A percentile compares a stretch with the other conserved stretches of the same genome.
phyloP scores from a whole-genome alignment of 768 basidiomycete genomes.

The Hebeloma cylindrosporum region DNA sequence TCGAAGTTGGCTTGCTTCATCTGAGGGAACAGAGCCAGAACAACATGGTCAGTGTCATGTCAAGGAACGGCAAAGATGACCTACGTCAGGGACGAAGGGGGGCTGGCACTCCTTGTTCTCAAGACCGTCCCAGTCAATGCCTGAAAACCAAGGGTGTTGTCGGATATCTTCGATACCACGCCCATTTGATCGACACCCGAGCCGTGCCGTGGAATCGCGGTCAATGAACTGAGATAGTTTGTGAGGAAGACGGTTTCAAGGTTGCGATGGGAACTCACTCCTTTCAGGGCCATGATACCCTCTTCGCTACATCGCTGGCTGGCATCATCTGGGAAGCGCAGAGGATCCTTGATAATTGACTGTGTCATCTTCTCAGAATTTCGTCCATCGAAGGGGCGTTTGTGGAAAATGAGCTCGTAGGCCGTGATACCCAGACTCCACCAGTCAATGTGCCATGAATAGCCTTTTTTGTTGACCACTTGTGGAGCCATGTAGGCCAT shows the following conservation, averaged over 20 bases:
- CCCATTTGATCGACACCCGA: constrained; percentile 75
- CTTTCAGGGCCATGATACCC: constrained; percentile 63
- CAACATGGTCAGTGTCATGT: neutral
- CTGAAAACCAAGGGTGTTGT: constrained; percentile 80
- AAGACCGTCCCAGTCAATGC: constrained; percentile 78
- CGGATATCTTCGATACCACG: constrained; percentile 79
- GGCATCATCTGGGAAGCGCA: constrained; percentile 75
- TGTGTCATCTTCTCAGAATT: constrained; percentile 87
- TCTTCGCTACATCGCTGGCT: constrained; percentile 59
- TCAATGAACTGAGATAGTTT: constrained; percentile 69
- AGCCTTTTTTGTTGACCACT: constrained; percentile 88
- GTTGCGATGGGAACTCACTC: constrained; percentile 47
- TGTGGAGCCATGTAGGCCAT: constrained; percentile 99
- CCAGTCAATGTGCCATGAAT: constrained; percentile 92
- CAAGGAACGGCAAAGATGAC: constrained; percentile 33
- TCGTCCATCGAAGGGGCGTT: constrained; percentile 88
- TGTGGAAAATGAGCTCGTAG: constrained; percentile 84
- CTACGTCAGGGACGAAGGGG: constrained; percentile 89
- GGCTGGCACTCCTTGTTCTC: constrained; percentile 70
- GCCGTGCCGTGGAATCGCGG: constrained; percentile 70
- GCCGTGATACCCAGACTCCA: constrained; percentile 93
- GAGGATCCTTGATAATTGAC: constrained; percentile 77
- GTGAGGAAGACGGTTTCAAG: constrained; percentile 8
- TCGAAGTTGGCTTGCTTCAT: constrained; percentile 98
- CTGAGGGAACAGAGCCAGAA: constrained; percentile 40